Base-by-base conservation (phyloP, 176 grass and related monocot genomes). In the Alloteropsis semialata region DNA sequence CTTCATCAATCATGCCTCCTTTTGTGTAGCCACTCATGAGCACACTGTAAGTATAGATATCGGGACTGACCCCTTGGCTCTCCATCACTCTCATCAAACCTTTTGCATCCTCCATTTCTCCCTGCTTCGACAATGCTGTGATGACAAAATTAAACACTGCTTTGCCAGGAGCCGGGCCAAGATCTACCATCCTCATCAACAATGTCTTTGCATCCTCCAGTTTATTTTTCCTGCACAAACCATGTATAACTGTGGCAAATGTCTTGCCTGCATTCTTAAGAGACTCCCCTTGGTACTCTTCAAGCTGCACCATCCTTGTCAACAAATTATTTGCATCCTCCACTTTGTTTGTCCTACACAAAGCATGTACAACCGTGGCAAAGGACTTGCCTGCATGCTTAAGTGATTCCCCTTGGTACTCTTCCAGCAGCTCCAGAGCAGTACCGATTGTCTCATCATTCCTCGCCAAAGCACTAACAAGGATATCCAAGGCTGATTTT, bases 91-190 rank as follows among this genome's bases (percentile, higher is more conserved):
- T 90, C 78, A 89, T 62, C 84, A 99, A 86, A 85, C 46, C 68
- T 66, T 82, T 88, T 59, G 93, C 97, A 54, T 92, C 87, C 50
- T 96, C 83, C 85, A 99, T 87, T 74, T 96, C 87, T 88, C 89
- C 89, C 71, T 58, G 78, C 85, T 92, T 90, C 41, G 93, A 93
- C 50, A 94, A 60, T 54, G 89, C 89, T 8, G 91, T 94, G 68
- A 99, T 87, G 58, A 92, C 93, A 95, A 85, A 89, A 87, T 99
- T 96, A 65, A 96, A 99, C 48, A 80, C 93, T 16, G 87, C 89
- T 81, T 66, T 92, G 81, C 91, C 87, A 65, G 93, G 97, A 77
- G 89, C 78, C 25, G 91, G 91, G 10, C 85, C 93, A 71, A 91
- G 87, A 88, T 94, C 65, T 22, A 85, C 87, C 93, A 96, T 96